Percentiles rank a stretch among this genome's conserved stretches.
These are phyloP conservation scores for Immersiella caudata DNA, from an alignment of 495 filamentous ascomycete species.

Conservation along the genomic window DNA sequence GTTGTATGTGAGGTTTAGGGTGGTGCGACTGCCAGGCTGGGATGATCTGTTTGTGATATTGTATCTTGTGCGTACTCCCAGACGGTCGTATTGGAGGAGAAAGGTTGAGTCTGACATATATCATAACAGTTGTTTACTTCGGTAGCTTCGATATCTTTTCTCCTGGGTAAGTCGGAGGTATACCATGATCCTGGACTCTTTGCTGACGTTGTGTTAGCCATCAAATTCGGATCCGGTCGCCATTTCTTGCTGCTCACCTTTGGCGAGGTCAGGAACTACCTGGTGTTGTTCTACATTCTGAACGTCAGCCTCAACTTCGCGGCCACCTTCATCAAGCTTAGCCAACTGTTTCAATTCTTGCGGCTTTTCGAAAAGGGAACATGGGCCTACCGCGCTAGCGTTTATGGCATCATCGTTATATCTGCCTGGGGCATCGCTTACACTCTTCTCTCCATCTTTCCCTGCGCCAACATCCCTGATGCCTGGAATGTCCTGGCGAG, in stretches of 20 bases:
- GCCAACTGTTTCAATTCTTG: conserved; percentile 38
- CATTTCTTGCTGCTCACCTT: conserved; percentile 30
- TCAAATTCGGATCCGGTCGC: conserved; percentile 23
- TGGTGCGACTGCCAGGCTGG: conserved; percentile 31
- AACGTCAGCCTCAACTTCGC: conserved; percentile 32
- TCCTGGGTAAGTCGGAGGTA: conserved; percentile 27
- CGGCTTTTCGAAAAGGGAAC: conserved; percentile 31
- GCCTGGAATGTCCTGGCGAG: conserved; percentile 30
- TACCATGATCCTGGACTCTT: not conserved
- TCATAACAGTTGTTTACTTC: conserved; percentile 28
- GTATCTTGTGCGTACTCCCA: conserved; percentile 31
- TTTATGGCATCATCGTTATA: conserved; percentile 29
- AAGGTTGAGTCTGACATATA: not conserved
- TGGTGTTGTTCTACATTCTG: conserved; percentile 37
- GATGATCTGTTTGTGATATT: conserved; percentile 38
- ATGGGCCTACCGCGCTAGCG: conserved; percentile 28
- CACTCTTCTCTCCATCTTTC: conserved; percentile 29
- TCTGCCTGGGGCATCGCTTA: conserved; percentile 32
- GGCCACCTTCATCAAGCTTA: conserved; percentile 36
- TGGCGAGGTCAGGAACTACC: conserved; percentile 18
- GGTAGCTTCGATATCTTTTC: conserved; percentile 30
- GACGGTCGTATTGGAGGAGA: no score
- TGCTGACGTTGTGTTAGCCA: conserved; percentile 11
- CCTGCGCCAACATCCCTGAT: conserved; percentile 31
- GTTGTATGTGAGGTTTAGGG: conserved; percentile 33